Conservation (phyloP, 208 protist species). For the Acanthamoeba sp. region DNA sequence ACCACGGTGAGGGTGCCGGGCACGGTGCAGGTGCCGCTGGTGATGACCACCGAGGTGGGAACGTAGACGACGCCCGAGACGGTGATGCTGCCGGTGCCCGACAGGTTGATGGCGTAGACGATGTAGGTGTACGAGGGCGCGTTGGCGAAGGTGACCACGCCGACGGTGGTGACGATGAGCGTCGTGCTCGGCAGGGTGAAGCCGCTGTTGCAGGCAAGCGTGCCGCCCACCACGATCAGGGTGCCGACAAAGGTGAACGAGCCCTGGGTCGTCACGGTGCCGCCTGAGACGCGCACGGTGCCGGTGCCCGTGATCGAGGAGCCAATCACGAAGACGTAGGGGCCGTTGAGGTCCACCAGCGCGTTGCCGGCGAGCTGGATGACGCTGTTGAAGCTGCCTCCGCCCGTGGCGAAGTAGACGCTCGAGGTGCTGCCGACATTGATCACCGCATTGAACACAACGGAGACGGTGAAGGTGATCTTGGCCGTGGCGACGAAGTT, state of each 20-base stretch:
- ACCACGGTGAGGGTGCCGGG: constrained; percentile 22
- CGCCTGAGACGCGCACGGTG: constrained; percentile 35
- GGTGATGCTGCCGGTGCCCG: constrained; percentile 22
- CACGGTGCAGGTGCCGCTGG: constrained; percentile 45
- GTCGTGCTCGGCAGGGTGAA: constrained; percentile 10
- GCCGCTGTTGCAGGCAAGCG: constrained; percentile 3
- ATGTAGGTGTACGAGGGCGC: background rate
- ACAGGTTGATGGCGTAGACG: constrained; percentile 38
- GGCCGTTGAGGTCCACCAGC: constrained; percentile 50
- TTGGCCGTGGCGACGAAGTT: constrained; percentile 29
- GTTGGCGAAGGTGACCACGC: constrained; percentile 30
- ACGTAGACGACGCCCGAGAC: constrained; percentile 53
- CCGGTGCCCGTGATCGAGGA: constrained; percentile 27
- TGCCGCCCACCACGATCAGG: constrained; percentile 15
- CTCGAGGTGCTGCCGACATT: constrained; percentile 15
- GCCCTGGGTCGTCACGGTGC: constrained; percentile 54
- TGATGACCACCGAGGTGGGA: constrained; percentile 23
- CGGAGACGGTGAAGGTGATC: constrained; percentile 41
- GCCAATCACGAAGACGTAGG: constrained; percentile 43
- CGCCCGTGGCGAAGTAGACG: constrained; percentile 30
- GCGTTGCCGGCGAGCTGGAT: constrained; percentile 24
- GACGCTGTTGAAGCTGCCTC: constrained; percentile 32
- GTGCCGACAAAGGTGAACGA: constrained; percentile 15
- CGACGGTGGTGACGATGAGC: constrained; percentile 5
- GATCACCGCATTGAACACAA: constrained; percentile 24